phyloP scores from a whole-genome alignment of 345 rosid genomes.

The Brassica cretica region DNA sequence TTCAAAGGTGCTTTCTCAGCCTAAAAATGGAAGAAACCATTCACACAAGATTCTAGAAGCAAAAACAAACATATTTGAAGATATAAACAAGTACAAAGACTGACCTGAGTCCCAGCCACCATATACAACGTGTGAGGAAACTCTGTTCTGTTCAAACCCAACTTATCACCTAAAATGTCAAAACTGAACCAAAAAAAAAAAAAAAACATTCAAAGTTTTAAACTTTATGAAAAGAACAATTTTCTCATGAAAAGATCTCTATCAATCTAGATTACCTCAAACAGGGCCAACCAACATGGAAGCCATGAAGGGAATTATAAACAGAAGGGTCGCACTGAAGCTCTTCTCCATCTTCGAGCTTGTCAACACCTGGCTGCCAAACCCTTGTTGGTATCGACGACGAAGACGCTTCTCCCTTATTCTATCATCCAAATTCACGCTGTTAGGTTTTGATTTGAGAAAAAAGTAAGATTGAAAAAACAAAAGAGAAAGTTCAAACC shows the following conservation, averaged over 20 bases:
- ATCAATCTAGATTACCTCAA: conserved; percentile 56
- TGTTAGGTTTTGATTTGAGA: background rate
- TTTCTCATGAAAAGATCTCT: background rate
- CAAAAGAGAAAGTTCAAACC: conserved; percentile 38
- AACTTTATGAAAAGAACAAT: background rate
- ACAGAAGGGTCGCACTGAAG: conserved; percentile 94
- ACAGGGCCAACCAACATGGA: conserved; percentile 95
- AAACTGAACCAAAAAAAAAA: conserved; percentile 52
- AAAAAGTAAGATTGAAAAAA: background rate
- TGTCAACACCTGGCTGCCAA: conserved; percentile 98
- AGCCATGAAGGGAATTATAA: conserved; percentile 85
- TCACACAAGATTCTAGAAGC: background rate
- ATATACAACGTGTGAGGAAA: conserved; percentile 83
- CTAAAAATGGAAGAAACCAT: conserved; percentile 38
- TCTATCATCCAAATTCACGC: conserved; percentile 14
- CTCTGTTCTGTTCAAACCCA: conserved; percentile 83
- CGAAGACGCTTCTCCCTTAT: conserved; percentile 61
- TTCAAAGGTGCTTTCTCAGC: conserved; percentile 76
- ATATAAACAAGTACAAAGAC: conserved; percentile 1
- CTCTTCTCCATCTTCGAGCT: conserved; percentile 91
- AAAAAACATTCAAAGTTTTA: background rate
- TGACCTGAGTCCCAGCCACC: conserved; percentile 91
- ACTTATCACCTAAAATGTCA: conserved; percentile 71
- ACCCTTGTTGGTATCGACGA: conserved; percentile 69
- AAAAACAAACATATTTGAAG: conserved; percentile 3